A percentile compares a stretch with the other conserved stretches of the same genome.
Conservation (phyloP, 1,284 basidiomycete genomes). For the Heterobasidion annosum region DNA sequence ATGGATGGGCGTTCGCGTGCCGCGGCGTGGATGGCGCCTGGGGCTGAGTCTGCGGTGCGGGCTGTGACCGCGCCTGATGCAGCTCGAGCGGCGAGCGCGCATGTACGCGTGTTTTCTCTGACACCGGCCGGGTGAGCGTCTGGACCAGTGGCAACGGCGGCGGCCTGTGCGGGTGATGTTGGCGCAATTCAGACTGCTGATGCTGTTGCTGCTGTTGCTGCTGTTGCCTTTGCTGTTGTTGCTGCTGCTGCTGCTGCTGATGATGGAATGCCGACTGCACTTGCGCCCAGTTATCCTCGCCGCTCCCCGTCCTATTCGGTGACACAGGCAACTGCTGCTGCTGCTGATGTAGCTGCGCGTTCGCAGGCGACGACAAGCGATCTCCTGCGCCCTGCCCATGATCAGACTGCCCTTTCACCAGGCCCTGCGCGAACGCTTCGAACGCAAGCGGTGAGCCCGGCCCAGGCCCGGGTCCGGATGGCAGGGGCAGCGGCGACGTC, state of each 20-base stretch:
- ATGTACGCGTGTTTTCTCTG: background rate
- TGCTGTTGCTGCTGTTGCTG: background rate
- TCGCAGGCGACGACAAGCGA: background rate
- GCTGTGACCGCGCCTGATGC: constrained; percentile 9
- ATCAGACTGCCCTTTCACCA: background rate
- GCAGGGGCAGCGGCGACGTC: no score
- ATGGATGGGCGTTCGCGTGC: constrained; percentile 2
- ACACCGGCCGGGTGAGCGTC: background rate
- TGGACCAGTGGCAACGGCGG: background rate
- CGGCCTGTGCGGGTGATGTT: background rate
- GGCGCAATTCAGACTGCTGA: background rate
- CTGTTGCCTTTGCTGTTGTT: background rate
- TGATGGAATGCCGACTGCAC: background rate
- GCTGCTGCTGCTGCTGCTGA: background rate
- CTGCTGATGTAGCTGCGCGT: background rate
- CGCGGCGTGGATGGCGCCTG: constrained; percentile 12
- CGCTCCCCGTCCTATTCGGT: background rate
- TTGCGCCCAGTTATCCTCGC: background rate
- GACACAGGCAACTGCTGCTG: constrained; percentile 5
- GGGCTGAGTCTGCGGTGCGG: constrained; percentile 6
- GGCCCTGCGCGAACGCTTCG: background rate
- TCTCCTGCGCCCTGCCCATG: background rate
- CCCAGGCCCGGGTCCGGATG: no score
- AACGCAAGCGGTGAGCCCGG: no score
- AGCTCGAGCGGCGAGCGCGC: constrained; percentile 1